Evolutionary conservation across 768 basidiomycete species (phyloP).

Genomic region (Gelatoporia subvermispora): DNA sequence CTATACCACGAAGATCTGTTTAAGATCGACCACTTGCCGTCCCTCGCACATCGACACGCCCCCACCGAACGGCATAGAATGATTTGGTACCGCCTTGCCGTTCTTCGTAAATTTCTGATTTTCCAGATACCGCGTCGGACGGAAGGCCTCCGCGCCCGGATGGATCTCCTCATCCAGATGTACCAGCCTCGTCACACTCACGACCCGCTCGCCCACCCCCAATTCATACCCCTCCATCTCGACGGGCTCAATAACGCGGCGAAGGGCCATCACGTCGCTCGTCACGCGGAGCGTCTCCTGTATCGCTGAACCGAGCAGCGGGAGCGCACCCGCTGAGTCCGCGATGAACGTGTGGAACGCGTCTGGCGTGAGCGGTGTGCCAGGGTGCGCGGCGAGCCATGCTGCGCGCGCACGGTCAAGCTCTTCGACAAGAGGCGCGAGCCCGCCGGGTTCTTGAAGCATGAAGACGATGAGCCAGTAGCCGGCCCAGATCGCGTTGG

Average conservation of each 20-base stretch:
- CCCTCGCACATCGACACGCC: too few species aligned
- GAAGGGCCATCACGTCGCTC: constrained; percentile 14
- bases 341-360: constrained; percentile 2
- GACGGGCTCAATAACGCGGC: constrained; percentile 13
- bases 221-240: constrained; percentile 12
- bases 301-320: constrained; percentile 18
- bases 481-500: constrained; percentile 19
- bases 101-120: too few species aligned
- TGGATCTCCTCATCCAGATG: too few species aligned
- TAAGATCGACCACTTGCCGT: too few species aligned
- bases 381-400: constrained; percentile 11
- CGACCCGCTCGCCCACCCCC: constrained; percentile 13
- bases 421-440: constrained; percentile 14
- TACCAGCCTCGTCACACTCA: constrained; percentile 17
- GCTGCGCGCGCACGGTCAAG: constrained; percentile 8
- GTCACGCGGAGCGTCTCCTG: constrained; percentile 20
- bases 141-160: too few species aligned
- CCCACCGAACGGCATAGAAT: too few species aligned
- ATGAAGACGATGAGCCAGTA: constrained; percentile 17
- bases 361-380: constrained; percentile 5
- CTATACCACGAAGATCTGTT: too few species aligned
- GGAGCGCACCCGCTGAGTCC: constrained; percentile 7
- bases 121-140: too few species aligned
- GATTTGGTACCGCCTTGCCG: too few species aligned
- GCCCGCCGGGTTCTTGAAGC: constrained; percentile 15